Conservation (phyloP, 768 basidiomycete genomes). For the Boletus pseudo-olivaceus region DNA sequence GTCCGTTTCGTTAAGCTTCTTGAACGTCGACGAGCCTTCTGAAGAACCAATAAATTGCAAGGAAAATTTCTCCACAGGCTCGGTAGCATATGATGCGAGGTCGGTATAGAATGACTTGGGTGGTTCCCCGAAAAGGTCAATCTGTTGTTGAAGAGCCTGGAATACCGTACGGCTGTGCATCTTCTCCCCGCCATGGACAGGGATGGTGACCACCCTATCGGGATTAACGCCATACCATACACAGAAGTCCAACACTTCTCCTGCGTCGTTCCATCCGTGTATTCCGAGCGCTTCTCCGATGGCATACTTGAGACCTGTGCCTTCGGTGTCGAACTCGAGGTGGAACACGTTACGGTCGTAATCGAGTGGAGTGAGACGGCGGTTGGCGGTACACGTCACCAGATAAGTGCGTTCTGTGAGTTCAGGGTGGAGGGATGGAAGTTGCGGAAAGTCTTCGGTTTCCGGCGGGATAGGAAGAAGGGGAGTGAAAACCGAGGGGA, state of each 20-base stretch:
- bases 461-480: constrained; percentile 32
- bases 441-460: constrained; percentile 47
- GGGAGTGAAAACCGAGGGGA: constrained; percentile 75
- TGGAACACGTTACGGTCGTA: constrained; percentile 99
- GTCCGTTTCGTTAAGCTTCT: constrained; percentile 93
- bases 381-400: constrained; percentile 91
- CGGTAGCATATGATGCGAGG: constrained; percentile 71
- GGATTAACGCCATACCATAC: constrained; percentile 88
- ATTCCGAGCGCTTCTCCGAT: constrained; percentile 97
- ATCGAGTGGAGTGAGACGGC: constrained; percentile 88
- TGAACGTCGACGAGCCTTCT: constrained; percentile 89
- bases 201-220: constrained; percentile 74
- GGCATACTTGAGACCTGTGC: constrained; percentile 91
- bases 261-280: constrained; percentile 95
- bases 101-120: constrained; percentile 94
- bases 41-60: constrained; percentile 90
- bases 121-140: constrained; percentile 94
- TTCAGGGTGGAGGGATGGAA: constrained; percentile 81
- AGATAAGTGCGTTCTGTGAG: constrained; percentile 86
- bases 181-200: constrained; percentile 59
- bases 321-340: constrained; percentile 88
- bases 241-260: constrained; percentile 88
- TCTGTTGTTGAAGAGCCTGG: constrained; percentile 93
- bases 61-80: constrained; percentile 67
- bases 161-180: constrained; percentile 93